Percentiles rank a stretch among this genome's conserved stretches.
These are phyloP conservation scores for Cladosporium colombiae DNA, from an alignment of 2,329 filamentous ascomycete genomes.

Conservation along the genomic window DNA sequence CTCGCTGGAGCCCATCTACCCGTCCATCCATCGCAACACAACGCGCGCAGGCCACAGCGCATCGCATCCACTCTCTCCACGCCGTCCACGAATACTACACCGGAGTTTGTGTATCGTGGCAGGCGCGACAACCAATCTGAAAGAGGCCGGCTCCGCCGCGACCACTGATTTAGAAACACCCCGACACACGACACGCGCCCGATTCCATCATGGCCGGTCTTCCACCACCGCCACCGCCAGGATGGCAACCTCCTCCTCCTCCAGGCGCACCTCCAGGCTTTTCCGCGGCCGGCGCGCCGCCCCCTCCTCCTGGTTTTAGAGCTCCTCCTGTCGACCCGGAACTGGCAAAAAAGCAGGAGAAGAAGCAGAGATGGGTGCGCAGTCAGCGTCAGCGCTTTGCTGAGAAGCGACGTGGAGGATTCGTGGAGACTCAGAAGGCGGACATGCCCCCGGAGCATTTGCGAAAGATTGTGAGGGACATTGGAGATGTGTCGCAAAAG, in stretches of 20 bases:
- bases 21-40: neutral
- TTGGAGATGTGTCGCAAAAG: slow-evolving; percentile 98
- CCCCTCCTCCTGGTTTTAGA: slow-evolving; percentile 79
- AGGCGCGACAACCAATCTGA: neutral
- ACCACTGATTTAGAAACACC: slow-evolving; percentile 1
- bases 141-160: neutral
- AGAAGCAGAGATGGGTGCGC: slow-evolving; percentile 98
- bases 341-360: slow-evolving; percentile 92
- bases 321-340: slow-evolving; percentile 74
- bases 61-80: slow-evolving; percentile 1
- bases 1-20: neutral
- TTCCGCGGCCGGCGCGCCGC: slow-evolving; percentile 56
- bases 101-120: neutral
- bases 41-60: slow-evolving; percentile 36
- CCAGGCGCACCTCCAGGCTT: slow-evolving; percentile 53
- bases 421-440: slow-evolving; percentile 96
- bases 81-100: neutral
- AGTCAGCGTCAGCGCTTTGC: slow-evolving; percentile 89
- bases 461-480: slow-evolving; percentile 97
- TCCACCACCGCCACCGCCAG: slow-evolving; percentile 69
- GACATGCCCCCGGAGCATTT: slow-evolving; percentile 98
- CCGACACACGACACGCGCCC: neutral
- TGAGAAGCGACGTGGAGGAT: slow-evolving; percentile 94
- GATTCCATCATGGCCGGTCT: slow-evolving; percentile 55
- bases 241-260: slow-evolving; percentile 56